Conservation (phyloP, 371 early-diverging fungal species). For the Mortierella sp. region DNA sequence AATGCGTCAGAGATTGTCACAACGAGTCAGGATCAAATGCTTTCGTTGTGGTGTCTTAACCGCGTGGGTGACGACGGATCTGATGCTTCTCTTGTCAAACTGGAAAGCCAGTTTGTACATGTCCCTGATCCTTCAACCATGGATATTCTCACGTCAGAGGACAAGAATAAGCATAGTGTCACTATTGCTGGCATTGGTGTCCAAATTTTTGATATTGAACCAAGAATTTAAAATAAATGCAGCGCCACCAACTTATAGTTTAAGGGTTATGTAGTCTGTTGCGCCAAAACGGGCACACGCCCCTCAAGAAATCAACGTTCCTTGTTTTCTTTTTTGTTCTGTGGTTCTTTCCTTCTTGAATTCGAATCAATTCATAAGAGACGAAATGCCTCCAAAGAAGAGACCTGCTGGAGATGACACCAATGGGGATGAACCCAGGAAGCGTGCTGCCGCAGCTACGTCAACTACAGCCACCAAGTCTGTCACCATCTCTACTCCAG, state of each 20-base stretch:
- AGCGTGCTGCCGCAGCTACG: constrained; percentile 18
- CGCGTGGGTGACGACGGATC: constrained; percentile 9
- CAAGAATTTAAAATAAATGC: constrained; percentile 1
- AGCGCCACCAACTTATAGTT: constrained; percentile 23
- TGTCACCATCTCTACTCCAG: constrained; percentile 28
- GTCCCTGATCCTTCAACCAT: constrained; percentile 74
- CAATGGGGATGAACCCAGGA: constrained; percentile 39
- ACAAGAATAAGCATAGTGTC: constrained; percentile 45
- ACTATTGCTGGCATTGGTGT: constrained; percentile 68
- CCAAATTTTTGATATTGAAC: constrained; percentile 51
- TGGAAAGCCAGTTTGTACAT: constrained; percentile 63
- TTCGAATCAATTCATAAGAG: constrained; percentile 9
- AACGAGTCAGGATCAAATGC: constrained; percentile 68
- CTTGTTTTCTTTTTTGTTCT: constrained; percentile 3
- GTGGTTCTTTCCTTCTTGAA: neutral
- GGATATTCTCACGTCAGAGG: constrained; percentile 50
- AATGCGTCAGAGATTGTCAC: constrained; percentile 56
- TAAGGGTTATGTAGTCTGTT: neutral
- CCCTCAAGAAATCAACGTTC: constrained; percentile 18
- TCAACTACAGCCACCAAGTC: constrained; percentile 19
- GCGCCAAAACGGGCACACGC: neutral
- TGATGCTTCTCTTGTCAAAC: constrained; percentile 44
- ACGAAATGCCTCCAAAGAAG: constrained; percentile 55
- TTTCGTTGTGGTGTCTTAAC: constrained; percentile 65
- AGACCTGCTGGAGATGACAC: constrained; percentile 51